These are phyloP conservation scores for Hippophae gyantsensis DNA, from an alignment of 306 rosid genomes.

Conservation along the genomic window DNA sequence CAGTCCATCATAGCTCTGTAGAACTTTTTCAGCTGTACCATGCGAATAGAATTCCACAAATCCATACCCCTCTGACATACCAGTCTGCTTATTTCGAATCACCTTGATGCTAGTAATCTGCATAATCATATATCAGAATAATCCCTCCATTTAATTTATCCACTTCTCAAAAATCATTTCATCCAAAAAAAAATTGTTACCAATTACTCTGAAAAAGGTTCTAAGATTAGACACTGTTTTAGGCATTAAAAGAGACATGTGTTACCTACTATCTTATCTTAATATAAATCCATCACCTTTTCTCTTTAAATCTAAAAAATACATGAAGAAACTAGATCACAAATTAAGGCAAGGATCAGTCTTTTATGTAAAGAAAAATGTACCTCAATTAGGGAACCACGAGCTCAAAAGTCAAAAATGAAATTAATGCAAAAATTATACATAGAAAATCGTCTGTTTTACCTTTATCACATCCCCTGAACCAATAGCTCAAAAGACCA, in stretches of 20 bases:
- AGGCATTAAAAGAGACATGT: no score
- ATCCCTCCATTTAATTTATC: no score
- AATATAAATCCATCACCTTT: no score
- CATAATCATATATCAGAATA: slow-evolving; percentile 1
- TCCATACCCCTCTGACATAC: slow-evolving; percentile 87
- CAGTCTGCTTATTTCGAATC: slow-evolving; percentile 84
- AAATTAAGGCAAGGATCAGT: no score
- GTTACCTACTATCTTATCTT: no score
- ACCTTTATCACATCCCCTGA: background rate
- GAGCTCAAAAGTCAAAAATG: background rate
- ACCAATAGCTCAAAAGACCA: no score
- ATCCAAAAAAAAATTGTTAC: no score
- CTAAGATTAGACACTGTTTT: no score
- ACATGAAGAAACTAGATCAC: no score
- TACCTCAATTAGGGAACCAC: background rate
- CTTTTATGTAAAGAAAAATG: background rate
- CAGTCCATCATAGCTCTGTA: slow-evolving; percentile 54
- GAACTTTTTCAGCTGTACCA: slow-evolving; percentile 71
- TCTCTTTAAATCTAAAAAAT: no score
- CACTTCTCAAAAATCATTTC: no score
- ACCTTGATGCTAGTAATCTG: slow-evolving; percentile 78
- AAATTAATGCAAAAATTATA: background rate
- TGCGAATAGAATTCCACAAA: slow-evolving; percentile 79
- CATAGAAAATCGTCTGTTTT: background rate
- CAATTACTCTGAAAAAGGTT: no score